These are phyloP conservation scores for Penicillium robsamsonii DNA, from an alignment of 495 filamentous ascomycete species.

Conservation along the genomic window DNA sequence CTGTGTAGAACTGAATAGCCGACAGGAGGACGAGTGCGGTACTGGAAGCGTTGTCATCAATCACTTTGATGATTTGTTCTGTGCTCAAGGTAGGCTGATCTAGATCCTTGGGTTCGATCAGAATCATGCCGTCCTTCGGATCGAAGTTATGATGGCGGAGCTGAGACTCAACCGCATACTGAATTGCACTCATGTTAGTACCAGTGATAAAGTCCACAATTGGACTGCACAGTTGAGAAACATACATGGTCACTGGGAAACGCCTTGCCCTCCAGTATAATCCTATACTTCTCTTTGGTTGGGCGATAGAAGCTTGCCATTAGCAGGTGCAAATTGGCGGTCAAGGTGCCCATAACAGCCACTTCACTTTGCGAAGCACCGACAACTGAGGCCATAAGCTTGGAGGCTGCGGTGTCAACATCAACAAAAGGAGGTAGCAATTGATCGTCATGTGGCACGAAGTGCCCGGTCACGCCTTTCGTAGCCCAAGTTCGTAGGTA, in stretches of 20 bases:
- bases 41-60: slow-evolving; percentile 69
- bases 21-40: slow-evolving; percentile 84
- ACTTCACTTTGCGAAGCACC: slow-evolving; percentile 80
- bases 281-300: slow-evolving; percentile 71
- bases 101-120: slow-evolving; percentile 62
- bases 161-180: slow-evolving; percentile 90
- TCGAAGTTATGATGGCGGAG: slow-evolving; percentile 73
- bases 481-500: slow-evolving; percentile 87
- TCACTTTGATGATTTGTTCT: slow-evolving; percentile 68
- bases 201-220: neutral
- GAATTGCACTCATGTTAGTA: slow-evolving; percentile 8
- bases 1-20: slow-evolving; percentile 93
- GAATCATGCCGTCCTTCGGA: slow-evolving; percentile 68
- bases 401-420: slow-evolving; percentile 68
- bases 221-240: neutral
- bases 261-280: slow-evolving; percentile 89
- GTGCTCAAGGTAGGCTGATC: slow-evolving; percentile 60
- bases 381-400: slow-evolving; percentile 77
- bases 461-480: slow-evolving; percentile 93
- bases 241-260: slow-evolving; percentile 90
- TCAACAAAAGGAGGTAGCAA: slow-evolving; percentile 77
- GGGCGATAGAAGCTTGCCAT: slow-evolving; percentile 92
- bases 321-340: slow-evolving; percentile 85
- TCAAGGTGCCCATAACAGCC: slow-evolving; percentile 90
- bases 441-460: slow-evolving; percentile 74